Conservation (phyloP, 2,329 filamentous ascomycete genomes). For the Rhynchosporium agropyri region DNA sequence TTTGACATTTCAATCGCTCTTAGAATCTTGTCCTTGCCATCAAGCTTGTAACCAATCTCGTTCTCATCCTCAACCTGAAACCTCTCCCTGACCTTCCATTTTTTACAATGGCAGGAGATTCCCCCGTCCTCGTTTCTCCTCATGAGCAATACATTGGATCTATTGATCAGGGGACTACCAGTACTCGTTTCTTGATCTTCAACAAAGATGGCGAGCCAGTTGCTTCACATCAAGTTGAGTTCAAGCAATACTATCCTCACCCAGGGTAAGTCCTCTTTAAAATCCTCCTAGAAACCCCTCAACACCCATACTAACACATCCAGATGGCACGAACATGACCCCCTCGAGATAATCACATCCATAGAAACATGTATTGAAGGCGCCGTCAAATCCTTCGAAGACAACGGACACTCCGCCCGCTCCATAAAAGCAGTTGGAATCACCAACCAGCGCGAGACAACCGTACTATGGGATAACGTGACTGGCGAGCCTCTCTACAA, state of each 20-base stretch:
- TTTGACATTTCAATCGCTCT: no score
- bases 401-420: conserved; percentile 64
- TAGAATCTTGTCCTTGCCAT: no score
- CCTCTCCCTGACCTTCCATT: background rate
- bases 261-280: conserved; percentile 72
- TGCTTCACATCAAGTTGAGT: conserved; percentile 83
- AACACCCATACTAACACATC: conserved; percentile 28
- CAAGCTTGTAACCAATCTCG: no score
- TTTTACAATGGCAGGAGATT: conserved; percentile 16
- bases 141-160: conserved; percentile 54
- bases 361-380: conserved; percentile 77
- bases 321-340: conserved; percentile 86
- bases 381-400: conserved; percentile 68
- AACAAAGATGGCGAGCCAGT: conserved; percentile 76
- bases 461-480: conserved; percentile 75
- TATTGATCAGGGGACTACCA: conserved; percentile 90
- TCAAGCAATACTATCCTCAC: conserved; percentile 82
- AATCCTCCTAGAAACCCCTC: background rate
- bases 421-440: conserved; percentile 78
- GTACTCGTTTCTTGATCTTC: conserved; percentile 88
- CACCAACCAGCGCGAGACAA: conserved; percentile 80
- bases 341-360: conserved; percentile 70
- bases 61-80: background rate
- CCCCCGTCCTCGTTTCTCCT: conserved; percentile 24
- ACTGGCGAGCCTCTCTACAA: conserved; percentile 79